phyloP scores from a whole-genome alignment of 2,329 filamentous ascomycete species.

The Myotisia sp. region DNA sequence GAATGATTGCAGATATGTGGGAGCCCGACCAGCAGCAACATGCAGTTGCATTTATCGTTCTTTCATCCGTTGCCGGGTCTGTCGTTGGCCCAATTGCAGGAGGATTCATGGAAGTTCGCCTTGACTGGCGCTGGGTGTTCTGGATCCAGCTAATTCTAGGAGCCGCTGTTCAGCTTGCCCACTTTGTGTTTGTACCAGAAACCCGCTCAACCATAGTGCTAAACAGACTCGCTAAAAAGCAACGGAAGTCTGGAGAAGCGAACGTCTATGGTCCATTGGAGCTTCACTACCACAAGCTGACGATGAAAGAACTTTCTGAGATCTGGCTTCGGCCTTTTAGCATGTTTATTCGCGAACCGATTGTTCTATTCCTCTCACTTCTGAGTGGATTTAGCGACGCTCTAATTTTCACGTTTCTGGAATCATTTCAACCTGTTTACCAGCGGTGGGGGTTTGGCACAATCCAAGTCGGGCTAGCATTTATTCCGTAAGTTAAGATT shows the following conservation, averaged over 20 bases:
- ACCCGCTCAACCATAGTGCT: slow-evolving; percentile 45
- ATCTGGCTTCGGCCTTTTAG: slow-evolving; percentile 48
- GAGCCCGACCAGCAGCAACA: slow-evolving; percentile 43
- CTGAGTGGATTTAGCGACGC: slow-evolving; percentile 52
- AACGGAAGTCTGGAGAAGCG: slow-evolving; percentile 39
- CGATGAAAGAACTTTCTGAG: slow-evolving; percentile 40
- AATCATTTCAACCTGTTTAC: slow-evolving; percentile 47
- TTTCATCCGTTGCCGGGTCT: slow-evolving; percentile 43
- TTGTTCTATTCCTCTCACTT: slow-evolving; percentile 46
- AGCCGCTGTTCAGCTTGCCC: slow-evolving; percentile 37
- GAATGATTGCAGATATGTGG: slow-evolving; percentile 52
- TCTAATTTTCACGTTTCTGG: slow-evolving; percentile 52
- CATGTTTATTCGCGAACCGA: slow-evolving; percentile 52
- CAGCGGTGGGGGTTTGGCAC: slow-evolving; percentile 44
- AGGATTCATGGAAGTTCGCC: slow-evolving; percentile 36
- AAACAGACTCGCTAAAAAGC: slow-evolving; percentile 43
- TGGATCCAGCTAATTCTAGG: slow-evolving; percentile 50
- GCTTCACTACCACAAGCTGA: slow-evolving; percentile 44
- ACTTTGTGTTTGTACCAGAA: slow-evolving; percentile 39
- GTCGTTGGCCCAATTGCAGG: slow-evolving; percentile 36
- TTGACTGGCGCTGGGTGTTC: slow-evolving; percentile 46
- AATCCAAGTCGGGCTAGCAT: slow-evolving; percentile 36
- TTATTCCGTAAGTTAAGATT: slow-evolving; percentile 34
- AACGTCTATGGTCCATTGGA: slow-evolving; percentile 62
- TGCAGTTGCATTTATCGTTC: slow-evolving; percentile 46